Percentiles rank a stretch among this genome's conserved stretches.
Conservation (phyloP, 179 eudicot genomes). For the Heliamphora pulchella region DNA sequence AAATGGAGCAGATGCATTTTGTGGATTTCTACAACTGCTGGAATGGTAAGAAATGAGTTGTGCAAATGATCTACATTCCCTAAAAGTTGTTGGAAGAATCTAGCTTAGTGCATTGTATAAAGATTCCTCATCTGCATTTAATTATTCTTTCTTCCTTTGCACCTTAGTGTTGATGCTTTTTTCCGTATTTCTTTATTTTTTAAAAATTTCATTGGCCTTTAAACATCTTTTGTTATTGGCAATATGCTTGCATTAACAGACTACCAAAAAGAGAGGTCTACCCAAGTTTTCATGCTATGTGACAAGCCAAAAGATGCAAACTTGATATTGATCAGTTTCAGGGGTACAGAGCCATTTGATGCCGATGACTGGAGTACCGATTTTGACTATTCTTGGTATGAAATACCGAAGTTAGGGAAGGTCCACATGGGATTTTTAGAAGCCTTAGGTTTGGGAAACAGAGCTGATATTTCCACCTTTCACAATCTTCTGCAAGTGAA, state of each 20-base stretch:
- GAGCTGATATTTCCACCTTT: constrained; percentile 44
- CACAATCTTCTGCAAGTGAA: constrained; percentile 29
- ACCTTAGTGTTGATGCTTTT: too few relatives aligned
- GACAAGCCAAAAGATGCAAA: constrained; percentile 65
- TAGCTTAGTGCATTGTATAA: not conserved
- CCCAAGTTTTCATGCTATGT: constrained; percentile 67
- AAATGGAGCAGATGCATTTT: constrained; percentile 65
- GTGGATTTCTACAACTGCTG: constrained; percentile 84
- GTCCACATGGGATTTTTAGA: constrained; percentile 82
- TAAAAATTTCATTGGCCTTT: not conserved
- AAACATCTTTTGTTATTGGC: not conserved
- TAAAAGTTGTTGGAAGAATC: not conserved
- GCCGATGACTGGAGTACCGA: constrained; percentile 88
- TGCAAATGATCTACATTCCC: not conserved
- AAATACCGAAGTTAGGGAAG: constrained; percentile 63
- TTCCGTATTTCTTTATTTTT: not conserved
- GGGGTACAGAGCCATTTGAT: constrained; percentile 88
- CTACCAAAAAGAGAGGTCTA: constrained; percentile 55
- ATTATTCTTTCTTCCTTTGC: not conserved
- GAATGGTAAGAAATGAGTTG: constrained; percentile 53
- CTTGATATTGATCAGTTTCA: constrained; percentile 67
- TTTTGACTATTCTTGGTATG: constrained; percentile 85
- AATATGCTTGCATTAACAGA: constrained; percentile 30
- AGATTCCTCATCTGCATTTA: not conserved
- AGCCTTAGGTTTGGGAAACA: constrained; percentile 79